Evolutionary conservation across 257 asterid species (phyloP), one percentile per base, ranked within the genome.

Genomic region (Dorcoceras hygrometricum): DNA sequence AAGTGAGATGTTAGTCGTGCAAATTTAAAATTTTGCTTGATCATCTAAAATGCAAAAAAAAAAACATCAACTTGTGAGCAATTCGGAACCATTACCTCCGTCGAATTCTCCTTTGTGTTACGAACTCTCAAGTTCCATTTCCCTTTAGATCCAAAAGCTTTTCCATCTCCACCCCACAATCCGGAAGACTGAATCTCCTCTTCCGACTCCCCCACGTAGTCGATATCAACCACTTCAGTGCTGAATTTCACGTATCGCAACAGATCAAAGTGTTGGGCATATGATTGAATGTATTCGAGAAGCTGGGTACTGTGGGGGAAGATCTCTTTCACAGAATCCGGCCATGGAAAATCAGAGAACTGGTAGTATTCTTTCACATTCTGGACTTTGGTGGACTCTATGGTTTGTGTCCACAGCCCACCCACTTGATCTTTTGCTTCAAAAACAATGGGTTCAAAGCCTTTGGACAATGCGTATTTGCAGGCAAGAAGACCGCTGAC

Each of bases 281-380:
- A 88, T 9, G 84, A 77, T 8, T 80, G 76, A 4, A 83, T 56
- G 48, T 88, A 88, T 12, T 77, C 71, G 31, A 73, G 25, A 0
- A 84, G 72, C 28, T 79, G 72, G 8, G 66, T 16, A 36, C 50
- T 78, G 0, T 11, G 28, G 4, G 95, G 89, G 46, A 26, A 73
- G 2, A 25, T n/a, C 0, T 83, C 87, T 25, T 57, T 16, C 6
- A 80, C 82, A 23, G 86, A 80, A 9, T 73, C 39, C 25, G 90
- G 84, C 95, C 95, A 87, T 32, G 87, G 87, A 48, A 84, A 80
- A 82, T 84, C 95, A 5, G 87, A 78, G 31, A 87, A 87, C 61
- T 80, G 69, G 71, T 71, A 87, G 12, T 23, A 23, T 2, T 65
- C 48, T 51, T 64, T 82, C 0, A 46, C 23, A 29, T 22, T 74